Evolutionary conservation across 306 rosid species (phyloP), one percentile per base, ranked within the genome.

Genomic region (Lablab purpureus): DNA sequence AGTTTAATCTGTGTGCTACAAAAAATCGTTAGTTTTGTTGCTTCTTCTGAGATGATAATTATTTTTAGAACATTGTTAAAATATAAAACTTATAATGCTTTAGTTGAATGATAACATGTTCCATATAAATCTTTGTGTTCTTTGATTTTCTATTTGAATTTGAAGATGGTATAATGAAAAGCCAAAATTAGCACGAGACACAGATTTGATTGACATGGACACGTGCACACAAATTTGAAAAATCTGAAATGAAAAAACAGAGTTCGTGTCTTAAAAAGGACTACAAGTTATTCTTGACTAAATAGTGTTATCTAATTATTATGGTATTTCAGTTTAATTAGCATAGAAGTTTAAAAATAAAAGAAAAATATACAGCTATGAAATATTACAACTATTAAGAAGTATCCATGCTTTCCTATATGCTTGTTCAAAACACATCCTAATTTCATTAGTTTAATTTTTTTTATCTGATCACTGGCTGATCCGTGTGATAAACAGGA

Each of bases 401-500:
- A 55, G 56, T 25, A 60, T 60, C 21, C 4, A 13, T 27, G 41
- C 22, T 60, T 40, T 27, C 12, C 11, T 14, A 27, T 27, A 45
- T 15, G 73, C 40, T 64, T 71, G 63, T 56, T 52, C 72, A 19
- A 62, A 10, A 22, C 22, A 10, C 56, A 27, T 46, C 40, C 25
- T 63, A 11, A 49, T 43, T 76, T 52, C n/a, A 2, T 40, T 7
- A 17, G 46, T 69, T 34, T 67, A 51, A 47, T 36, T 62, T 21
- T 62, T 68, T 49, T 50, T 17, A 43, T 71, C 63, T 55, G 71
- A 56, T 59, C 72, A 23, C 56, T 28, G n/a, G 30, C 41, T 36
- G 8, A 79, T 73, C 45, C 83, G 73, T 72, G 74, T 21, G 25
- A 73, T 54, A 28, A 79, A 64, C 87, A 91, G 98, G 98, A 94